Conservation (phyloP, 768 basidiomycete genomes). For the Pleurotus sapidus region DNA sequence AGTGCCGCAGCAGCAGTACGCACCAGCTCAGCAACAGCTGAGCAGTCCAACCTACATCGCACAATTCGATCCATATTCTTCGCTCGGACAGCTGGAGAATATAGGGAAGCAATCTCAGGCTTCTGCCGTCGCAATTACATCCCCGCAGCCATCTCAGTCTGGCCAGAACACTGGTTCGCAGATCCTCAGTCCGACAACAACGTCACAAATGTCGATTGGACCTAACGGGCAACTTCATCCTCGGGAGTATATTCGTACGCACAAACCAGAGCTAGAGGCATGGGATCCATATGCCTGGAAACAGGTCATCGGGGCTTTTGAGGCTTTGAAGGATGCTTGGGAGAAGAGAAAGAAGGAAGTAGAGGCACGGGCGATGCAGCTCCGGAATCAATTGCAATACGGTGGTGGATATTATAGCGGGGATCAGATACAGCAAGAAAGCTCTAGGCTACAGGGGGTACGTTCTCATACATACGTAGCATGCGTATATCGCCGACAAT, state of each 20-base stretch:
- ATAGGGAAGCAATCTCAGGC: conserved; percentile 15
- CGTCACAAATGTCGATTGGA: conserved; percentile 25
- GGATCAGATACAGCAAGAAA: conserved; percentile 52
- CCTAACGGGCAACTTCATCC: conserved; percentile 54
- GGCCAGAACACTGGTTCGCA: conserved; percentile 16
- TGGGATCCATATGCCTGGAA: conserved; percentile 77
- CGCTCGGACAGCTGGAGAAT: conserved; percentile 41
- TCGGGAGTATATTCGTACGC: conserved; percentile 59
- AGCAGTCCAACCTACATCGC: conserved; percentile 44
- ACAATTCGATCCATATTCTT: conserved; percentile 52
- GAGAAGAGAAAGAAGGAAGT: conserved; percentile 55
- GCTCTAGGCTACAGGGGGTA: conserved; percentile 57
- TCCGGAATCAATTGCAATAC: conserved; percentile 42
- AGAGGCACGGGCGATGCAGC: conserved; percentile 39
- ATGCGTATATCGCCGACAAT: background rate
- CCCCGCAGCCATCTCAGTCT: conserved; percentile 17
- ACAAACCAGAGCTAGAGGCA: conserved; percentile 66
- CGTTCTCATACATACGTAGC: conserved; percentile 19
- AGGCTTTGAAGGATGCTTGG: conserved; percentile 68
- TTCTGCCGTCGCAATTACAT: conserved; percentile 13
- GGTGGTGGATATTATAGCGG: conserved; percentile 40
- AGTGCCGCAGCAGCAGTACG: conserved; percentile 28
- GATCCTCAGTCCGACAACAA: conserved; percentile 15
- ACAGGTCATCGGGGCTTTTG: conserved; percentile 60
- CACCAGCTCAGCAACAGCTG: conserved; percentile 46